These are phyloP conservation scores for Solanum microdontum DNA, from an alignment of 257 asterid genomes.

Conservation along the genomic window DNA sequence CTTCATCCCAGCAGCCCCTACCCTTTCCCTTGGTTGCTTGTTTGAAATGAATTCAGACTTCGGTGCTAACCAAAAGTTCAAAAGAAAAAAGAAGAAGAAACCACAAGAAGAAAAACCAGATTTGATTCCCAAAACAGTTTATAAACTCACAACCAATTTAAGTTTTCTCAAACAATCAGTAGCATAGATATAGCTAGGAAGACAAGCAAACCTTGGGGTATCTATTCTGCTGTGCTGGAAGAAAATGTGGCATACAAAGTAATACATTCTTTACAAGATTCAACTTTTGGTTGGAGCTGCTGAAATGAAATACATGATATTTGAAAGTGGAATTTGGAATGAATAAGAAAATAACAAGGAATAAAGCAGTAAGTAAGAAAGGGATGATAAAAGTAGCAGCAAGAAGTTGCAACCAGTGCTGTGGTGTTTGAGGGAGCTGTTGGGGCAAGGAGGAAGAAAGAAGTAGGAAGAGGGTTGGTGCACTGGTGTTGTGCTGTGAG, in stretches of 20 bases:
- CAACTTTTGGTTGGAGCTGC: neutral
- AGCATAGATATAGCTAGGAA: neutral
- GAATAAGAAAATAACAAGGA: neutral
- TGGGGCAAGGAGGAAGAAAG: neutral
- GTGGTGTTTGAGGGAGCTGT: neutral
- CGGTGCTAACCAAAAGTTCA: neutral
- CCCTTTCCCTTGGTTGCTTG: neutral
- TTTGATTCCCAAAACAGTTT: neutral
- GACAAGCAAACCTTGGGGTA: neutral
- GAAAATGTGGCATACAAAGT: neutral
- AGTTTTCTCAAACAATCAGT: neutral
- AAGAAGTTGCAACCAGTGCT: neutral
- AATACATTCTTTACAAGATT: neutral
- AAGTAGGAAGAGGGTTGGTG: neutral
- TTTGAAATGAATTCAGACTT: neutral
- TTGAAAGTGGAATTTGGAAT: neutral
- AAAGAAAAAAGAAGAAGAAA: neutral
- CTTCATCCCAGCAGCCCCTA: neutral
- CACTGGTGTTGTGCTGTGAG: neutral
- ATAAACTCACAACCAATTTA: neutral
- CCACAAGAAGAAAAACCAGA: neutral
- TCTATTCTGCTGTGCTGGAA: neutral
- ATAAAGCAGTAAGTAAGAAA: neutral
- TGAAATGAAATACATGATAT: neutral
- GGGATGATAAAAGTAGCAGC: neutral